Evolutionary conservation across 1,139 yeast genomes (phyloP).

Genomic region (Sporopachydermia cereana): DNA sequence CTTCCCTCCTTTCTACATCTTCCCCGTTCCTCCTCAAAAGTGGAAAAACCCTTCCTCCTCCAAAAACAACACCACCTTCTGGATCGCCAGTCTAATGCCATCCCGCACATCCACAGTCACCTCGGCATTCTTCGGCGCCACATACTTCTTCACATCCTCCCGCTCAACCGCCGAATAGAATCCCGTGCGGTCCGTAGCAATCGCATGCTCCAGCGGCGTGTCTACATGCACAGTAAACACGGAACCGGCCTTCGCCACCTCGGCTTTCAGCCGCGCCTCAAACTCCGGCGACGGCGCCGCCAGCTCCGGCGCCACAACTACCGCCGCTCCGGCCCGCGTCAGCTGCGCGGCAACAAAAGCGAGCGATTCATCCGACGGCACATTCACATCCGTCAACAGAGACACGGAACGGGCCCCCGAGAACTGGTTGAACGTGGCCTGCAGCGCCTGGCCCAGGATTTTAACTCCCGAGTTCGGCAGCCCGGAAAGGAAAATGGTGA

Average conservation of each 20-base stretch:
- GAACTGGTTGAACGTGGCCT: conserved; percentile 82
- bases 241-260: conserved; percentile 35
- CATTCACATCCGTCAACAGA: conserved; percentile 29
- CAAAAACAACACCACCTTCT: conserved; percentile 55
- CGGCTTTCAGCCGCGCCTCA: conserved; percentile 24
- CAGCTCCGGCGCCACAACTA: conserved; percentile 49
- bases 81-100: conserved; percentile 50
- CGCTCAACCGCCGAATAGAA: conserved; percentile 31
- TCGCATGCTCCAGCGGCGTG: conserved; percentile 35
- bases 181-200: conserved; percentile 37
- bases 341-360: conserved; percentile 68
- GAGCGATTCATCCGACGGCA: conserved; percentile 32
- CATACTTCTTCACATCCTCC: conserved; percentile 37
- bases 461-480: conserved; percentile 46
- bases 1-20: not conserved
- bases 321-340: conserved; percentile 85
- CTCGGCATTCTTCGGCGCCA: conserved; percentile 38
- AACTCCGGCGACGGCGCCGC: conserved; percentile 33
- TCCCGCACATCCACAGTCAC: conserved; percentile 41
- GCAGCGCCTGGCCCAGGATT: conserved; percentile 71
- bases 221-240: conserved; percentile 36
- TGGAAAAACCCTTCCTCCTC: conserved; percentile 71
- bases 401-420: conserved; percentile 82
- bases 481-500: conserved; percentile 54
- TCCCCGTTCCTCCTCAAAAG: conserved; percentile 18